Percentiles rank a stretch among this genome's conserved stretches.
Conservation (phyloP, 1,284 basidiomycete species). For the Abortiporus biennis region DNA sequence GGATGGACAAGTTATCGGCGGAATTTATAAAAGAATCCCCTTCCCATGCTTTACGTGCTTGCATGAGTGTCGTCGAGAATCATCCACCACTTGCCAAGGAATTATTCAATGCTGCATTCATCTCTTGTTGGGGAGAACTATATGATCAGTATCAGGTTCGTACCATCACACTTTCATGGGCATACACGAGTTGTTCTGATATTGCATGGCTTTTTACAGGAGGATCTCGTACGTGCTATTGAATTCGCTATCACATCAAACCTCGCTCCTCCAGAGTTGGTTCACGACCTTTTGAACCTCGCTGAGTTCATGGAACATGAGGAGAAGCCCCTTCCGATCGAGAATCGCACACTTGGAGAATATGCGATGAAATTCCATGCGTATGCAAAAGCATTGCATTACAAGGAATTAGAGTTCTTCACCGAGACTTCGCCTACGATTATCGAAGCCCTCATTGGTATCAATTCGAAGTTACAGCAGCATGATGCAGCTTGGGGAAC, state of each 20-base stretch:
- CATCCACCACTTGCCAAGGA: conserved; percentile 92
- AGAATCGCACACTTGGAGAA: conserved; percentile 89
- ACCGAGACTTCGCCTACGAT: conserved; percentile 84
- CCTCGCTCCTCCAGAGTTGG: conserved; percentile 83
- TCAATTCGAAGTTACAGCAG: conserved; percentile 97
- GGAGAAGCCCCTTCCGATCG: conserved; percentile 93
- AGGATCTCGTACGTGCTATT: conserved; percentile 89
- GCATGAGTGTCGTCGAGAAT: conserved; percentile 89
- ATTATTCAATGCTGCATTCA: conserved; percentile 96
- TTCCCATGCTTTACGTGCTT: conserved; percentile 94
- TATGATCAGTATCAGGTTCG: conserved; percentile 93
- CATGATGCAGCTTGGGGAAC: conserved; percentile 96
- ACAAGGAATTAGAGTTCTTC: conserved; percentile 98
- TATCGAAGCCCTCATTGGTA: conserved; percentile 93
- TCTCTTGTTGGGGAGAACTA: conserved; percentile 96
- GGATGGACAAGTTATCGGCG: conserved; percentile 91
- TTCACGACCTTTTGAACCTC: conserved; percentile 93
- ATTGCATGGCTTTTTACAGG: conserved; percentile 44
- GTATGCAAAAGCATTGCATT: conserved; percentile 97
- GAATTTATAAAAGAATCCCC: conserved; percentile 99
- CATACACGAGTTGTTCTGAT: conserved; percentile 2
- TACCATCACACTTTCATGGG: conserved; percentile 3
- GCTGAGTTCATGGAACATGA: conserved; percentile 99
- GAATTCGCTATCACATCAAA: conserved; percentile 83
- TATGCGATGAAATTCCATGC: conserved; percentile 93